Evolutionary conservation across 1,284 basidiomycete genomes (phyloP).

Genomic region (Sanguinoderma infundibulare): DNA sequence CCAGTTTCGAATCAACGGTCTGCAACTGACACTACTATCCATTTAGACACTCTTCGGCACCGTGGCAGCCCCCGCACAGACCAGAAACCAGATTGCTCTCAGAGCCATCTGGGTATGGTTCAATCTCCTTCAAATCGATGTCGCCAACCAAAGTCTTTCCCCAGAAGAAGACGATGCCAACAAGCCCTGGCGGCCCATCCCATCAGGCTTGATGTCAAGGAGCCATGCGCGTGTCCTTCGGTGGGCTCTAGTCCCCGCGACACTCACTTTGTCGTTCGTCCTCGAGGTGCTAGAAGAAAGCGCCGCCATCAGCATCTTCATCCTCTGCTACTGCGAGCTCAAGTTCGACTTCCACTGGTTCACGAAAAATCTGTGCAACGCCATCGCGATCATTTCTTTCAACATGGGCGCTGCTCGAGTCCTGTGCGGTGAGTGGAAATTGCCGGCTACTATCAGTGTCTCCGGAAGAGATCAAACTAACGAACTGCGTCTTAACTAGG

Average conservation of each 20-base stretch:
- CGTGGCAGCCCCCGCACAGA: not conserved
- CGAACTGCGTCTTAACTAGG: too few species aligned
- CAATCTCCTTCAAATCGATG: slow-evolving; percentile 46
- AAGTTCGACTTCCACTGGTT: slow-evolving; percentile 39
- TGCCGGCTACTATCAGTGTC: too few species aligned
- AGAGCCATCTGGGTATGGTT: slow-evolving; percentile 45
- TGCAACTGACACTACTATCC: not conserved
- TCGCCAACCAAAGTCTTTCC: slow-evolving; percentile 50
- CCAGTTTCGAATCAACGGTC: not conserved
- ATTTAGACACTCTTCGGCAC: slow-evolving; percentile 5
- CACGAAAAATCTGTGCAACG: slow-evolving; percentile 42
- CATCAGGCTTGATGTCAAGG: slow-evolving; percentile 45
- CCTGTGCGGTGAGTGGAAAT: not conserved
- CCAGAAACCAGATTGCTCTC: not conserved
- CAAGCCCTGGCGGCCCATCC: slow-evolving; percentile 49
- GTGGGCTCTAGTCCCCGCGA: slow-evolving; percentile 40
- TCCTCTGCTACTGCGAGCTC: slow-evolving; percentile 38
- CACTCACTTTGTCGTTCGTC: slow-evolving; percentile 34
- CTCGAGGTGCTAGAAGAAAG: not conserved
- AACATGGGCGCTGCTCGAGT: slow-evolving; percentile 24
- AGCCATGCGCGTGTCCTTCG: slow-evolving; percentile 37
- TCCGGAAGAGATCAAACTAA: too few species aligned
- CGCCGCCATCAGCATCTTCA: slow-evolving; percentile 25
- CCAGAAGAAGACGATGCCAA: slow-evolving; percentile 47
- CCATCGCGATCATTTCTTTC: slow-evolving; percentile 35